Evolutionary conservation across 805 yeast genomes (phyloP).

Genomic region (Sugiyamaella floridensis): DNA sequence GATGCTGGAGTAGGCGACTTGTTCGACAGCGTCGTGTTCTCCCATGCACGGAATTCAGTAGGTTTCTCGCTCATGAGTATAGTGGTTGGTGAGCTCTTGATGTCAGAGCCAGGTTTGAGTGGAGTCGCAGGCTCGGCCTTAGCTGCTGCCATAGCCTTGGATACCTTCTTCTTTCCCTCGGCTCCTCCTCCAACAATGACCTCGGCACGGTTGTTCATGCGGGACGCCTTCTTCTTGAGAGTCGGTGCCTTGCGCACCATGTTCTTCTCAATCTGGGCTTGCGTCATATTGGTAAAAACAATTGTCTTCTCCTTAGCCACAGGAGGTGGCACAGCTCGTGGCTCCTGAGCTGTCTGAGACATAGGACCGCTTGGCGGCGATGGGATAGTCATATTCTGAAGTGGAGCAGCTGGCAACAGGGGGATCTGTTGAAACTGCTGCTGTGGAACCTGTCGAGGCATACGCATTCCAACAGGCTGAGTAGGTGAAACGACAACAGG

Average conservation of each 20-base stretch:
- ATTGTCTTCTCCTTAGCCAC: slow-evolving; percentile 3
- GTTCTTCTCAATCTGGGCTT: slow-evolving; percentile 7
- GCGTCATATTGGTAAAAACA: slow-evolving; percentile 9
- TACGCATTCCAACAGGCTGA: neutral
- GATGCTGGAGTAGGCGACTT: slow-evolving; percentile 29
- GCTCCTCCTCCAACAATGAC: neutral
- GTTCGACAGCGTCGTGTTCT: neutral
- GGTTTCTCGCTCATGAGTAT: slow-evolving; percentile 10
- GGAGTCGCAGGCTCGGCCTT: slow-evolving; percentile 8
- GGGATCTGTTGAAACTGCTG: neutral
- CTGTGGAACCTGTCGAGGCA: neutral
- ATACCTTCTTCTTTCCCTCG: neutral
- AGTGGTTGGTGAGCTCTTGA: slow-evolving; percentile 10
- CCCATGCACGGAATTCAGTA: slow-evolving; percentile 3
- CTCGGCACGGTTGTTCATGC: neutral
- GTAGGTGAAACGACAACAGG: neutral
- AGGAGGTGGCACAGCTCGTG: neutral
- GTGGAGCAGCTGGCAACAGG: neutral
- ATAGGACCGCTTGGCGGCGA: neutral
- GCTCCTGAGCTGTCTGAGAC: neutral
- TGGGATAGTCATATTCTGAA: neutral
- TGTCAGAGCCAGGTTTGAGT: neutral
- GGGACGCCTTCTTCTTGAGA: slow-evolving; percentile 4
- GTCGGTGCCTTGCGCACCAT: slow-evolving; percentile 5
- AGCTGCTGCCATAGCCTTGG: neutral